Conservation (phyloP, 805 yeast species). For the Zygotorulaspora sp. region DNA sequence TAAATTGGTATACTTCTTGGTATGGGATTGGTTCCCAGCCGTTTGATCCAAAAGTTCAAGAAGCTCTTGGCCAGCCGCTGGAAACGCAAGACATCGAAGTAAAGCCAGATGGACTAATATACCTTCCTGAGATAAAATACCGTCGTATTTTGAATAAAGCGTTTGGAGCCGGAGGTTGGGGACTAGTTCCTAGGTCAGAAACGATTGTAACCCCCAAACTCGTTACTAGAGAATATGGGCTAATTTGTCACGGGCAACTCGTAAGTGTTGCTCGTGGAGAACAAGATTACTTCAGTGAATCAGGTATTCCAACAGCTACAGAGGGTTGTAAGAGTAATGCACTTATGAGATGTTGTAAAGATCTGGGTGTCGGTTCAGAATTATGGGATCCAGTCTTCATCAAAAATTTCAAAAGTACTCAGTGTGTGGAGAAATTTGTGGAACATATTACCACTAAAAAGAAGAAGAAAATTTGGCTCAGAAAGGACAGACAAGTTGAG, state of each 20-base stretch:
- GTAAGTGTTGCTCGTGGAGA: conserved; percentile 94
- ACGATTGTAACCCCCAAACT: conserved; percentile 68
- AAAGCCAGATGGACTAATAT: conserved; percentile 90
- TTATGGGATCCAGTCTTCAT: conserved; percentile 96
- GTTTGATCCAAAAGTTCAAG: conserved; percentile 57
- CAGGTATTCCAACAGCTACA: conserved; percentile 88
- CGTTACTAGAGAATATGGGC: conserved; percentile 85
- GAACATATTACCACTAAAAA: conserved; percentile 77
- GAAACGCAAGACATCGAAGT: conserved; percentile 76
- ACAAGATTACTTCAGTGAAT: conserved; percentile 83
- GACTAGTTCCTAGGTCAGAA: conserved; percentile 87
- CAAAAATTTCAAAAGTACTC: conserved; percentile 53
- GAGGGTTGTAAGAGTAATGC: conserved; percentile 98
- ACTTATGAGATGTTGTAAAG: conserved; percentile 96
- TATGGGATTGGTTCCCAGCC: conserved; percentile 81
- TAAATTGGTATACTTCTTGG: conserved; percentile 83
- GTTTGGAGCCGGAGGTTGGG: conserved; percentile 99
- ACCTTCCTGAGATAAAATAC: conserved; percentile 92
- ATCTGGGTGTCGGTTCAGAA: conserved; percentile 93
- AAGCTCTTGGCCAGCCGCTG: conserved; percentile 59
- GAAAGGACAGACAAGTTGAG: conserved; percentile 75
- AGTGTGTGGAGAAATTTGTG: conserved; percentile 79
- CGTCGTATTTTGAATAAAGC: conserved; percentile 83
- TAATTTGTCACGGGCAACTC: conserved; percentile 80
- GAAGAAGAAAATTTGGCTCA: conserved; percentile 90